Evolutionary conservation across 2,329 filamentous ascomycete genomes (phyloP).

Genomic region (Capronia coronata): DNA sequence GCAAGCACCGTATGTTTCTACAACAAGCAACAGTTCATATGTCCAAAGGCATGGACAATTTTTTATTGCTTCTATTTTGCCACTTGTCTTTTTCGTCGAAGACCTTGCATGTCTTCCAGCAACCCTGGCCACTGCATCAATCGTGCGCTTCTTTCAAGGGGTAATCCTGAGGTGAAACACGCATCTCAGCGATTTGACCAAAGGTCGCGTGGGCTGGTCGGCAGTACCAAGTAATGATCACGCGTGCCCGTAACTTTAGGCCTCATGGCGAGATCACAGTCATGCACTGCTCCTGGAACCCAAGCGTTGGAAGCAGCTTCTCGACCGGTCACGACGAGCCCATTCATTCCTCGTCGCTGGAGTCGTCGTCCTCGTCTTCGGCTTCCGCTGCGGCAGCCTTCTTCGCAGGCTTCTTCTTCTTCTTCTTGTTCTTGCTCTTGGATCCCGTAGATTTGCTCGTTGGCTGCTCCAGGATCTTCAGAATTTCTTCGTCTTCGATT

Average conservation of each 20-base stretch:
- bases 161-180: slow-evolving; percentile 13
- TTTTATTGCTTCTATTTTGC: background rate
- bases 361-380: slow-evolving; percentile 37
- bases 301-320: background rate
- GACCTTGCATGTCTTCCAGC: background rate
- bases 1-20: background rate
- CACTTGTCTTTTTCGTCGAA: background rate
- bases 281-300: background rate
- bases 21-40: background rate
- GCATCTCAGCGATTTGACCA: slow-evolving; percentile 10
- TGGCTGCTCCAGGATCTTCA: slow-evolving; percentile 88
- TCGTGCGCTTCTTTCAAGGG: background rate
- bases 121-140: background rate
- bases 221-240: background rate
- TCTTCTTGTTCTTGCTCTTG: slow-evolving; percentile 85
- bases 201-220: slow-evolving; percentile 6
- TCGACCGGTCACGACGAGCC: background rate
- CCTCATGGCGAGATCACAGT: background rate
- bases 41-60: background rate
- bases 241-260: background rate
- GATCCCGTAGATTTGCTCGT: slow-evolving; percentile 56
- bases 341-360: slow-evolving; percentile 38
- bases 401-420: slow-evolving; percentile 65
- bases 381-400: slow-evolving; percentile 39
- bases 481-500: slow-evolving; percentile 90